Conservation (phyloP, 1,284 basidiomycete species). For the Mycena sp. region DNA sequence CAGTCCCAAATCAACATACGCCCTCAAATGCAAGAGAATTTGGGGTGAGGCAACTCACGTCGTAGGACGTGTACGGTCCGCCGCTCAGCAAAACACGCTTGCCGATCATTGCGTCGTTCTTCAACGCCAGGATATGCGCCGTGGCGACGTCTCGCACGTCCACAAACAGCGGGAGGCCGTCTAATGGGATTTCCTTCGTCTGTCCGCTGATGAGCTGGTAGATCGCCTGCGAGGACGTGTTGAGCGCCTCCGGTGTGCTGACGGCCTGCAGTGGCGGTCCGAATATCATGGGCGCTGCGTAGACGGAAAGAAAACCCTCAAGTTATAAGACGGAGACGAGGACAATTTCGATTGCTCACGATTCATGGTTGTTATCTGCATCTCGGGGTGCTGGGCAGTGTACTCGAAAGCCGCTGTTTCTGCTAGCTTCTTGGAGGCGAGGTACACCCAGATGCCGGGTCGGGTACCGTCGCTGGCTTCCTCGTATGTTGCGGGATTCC, state of each 20-base stretch:
- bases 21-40: not conserved
- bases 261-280: not conserved
- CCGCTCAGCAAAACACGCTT: not conserved
- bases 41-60: not conserved
- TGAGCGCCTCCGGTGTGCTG: not conserved
- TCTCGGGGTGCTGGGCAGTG: not conserved
- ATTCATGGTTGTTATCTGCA: not conserved
- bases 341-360: no score
- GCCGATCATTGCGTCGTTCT: not conserved
- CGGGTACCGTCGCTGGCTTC: no score
- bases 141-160: not conserved
- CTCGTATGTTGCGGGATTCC: no score
- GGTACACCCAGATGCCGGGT: not conserved
- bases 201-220: not conserved
- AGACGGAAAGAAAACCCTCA: no score
- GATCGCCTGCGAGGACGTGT: not conserved
- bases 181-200: not conserved
- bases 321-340: no score
- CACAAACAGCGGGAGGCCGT: not conserved
- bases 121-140: not conserved
- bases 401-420: not conserved
- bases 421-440: not conserved
- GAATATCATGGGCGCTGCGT: not conserved
- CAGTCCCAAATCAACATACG: no score
- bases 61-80: not conserved